Conservation (phyloP, 2,329 filamentous ascomycete genomes). For the Pyrenochaeta sp. region DNA sequence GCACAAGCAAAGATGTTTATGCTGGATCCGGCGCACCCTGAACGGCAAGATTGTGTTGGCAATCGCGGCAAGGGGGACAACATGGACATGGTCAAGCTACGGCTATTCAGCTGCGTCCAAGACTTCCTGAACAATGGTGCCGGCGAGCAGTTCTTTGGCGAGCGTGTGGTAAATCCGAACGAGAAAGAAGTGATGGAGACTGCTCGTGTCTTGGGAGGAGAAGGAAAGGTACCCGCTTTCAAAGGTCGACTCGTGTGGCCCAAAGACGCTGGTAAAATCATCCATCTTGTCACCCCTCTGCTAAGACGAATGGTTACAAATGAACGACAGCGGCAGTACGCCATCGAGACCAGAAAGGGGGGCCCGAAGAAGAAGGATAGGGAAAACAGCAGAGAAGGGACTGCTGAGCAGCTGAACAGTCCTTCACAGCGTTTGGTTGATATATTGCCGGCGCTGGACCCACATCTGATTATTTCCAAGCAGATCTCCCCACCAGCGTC, state of each 20-base stretch:
- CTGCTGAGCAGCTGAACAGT: conserved; percentile 10
- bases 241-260: conserved; percentile 60
- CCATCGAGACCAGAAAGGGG: conserved; percentile 62
- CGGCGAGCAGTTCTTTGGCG: conserved; percentile 61
- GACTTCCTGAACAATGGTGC: conserved; percentile 61
- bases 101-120: conserved; percentile 63
- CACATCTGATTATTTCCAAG: conserved; percentile 1
- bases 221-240: conserved; percentile 44
- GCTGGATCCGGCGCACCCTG: conserved; percentile 62
- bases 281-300: conserved; percentile 64
- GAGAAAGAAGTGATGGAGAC: conserved; percentile 43
- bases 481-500: conserved; percentile 4
- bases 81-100: conserved; percentile 64
- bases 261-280: conserved; percentile 62
- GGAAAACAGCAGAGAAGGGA: conserved; percentile 29
- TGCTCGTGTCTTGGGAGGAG: conserved; percentile 48
- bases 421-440: conserved; percentile 10
- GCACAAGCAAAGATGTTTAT: conserved; percentile 65
- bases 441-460: too few species aligned
- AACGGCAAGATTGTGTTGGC: conserved; percentile 64
- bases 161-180: conserved; percentile 40
- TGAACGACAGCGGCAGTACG: conserved; percentile 65
- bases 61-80: conserved; percentile 63
- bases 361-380: conserved; percentile 47
- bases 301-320: conserved; percentile 67